Conservation (phyloP, 441 rosid species). For the Geranium incanum region DNA sequence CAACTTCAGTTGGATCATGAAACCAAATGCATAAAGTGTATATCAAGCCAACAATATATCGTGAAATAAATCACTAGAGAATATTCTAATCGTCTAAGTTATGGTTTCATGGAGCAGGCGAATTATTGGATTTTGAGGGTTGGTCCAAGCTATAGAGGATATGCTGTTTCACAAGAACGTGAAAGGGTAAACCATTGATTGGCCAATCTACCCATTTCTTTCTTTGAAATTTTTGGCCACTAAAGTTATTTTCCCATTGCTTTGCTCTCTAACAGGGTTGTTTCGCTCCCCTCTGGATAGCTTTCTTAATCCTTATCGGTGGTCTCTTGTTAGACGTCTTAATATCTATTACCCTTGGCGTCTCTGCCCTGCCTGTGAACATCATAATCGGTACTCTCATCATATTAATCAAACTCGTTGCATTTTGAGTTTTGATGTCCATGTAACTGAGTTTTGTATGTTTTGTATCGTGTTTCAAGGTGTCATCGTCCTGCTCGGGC, state of each 20-base stretch:
- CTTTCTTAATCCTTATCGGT: slow-evolving; percentile 77
- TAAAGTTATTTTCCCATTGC: background rate
- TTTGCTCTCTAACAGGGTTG: slow-evolving; percentile 41
- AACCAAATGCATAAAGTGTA: no score
- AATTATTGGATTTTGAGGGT: slow-evolving; percentile 77
- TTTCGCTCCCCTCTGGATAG: slow-evolving; percentile 81
- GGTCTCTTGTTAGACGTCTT: slow-evolving; percentile 78
- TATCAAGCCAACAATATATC: no score
- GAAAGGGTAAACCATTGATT: slow-evolving; percentile 40
- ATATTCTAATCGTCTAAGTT: no score
- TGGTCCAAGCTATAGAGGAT: slow-evolving; percentile 50
- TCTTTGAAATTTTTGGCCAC: background rate
- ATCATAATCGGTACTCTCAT: slow-evolving; percentile 57
- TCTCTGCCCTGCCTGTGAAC: slow-evolving; percentile 77
- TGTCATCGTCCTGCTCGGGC: slow-evolving; percentile 78
- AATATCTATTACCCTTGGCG: slow-evolving; percentile 76
- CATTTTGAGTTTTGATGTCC: background rate
- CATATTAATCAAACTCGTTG: background rate
- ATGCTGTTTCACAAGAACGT: slow-evolving; percentile 32
- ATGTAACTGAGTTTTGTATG: no score
- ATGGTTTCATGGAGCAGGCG: slow-evolving; percentile 31
- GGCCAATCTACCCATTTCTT: background rate
- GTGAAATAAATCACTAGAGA: no score
- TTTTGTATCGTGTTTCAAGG: slow-evolving; percentile 27
- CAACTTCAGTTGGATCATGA: no score